Conservation (phyloP, 2,329 filamentous ascomycete genomes). For the Diplocarpon mali region DNA sequence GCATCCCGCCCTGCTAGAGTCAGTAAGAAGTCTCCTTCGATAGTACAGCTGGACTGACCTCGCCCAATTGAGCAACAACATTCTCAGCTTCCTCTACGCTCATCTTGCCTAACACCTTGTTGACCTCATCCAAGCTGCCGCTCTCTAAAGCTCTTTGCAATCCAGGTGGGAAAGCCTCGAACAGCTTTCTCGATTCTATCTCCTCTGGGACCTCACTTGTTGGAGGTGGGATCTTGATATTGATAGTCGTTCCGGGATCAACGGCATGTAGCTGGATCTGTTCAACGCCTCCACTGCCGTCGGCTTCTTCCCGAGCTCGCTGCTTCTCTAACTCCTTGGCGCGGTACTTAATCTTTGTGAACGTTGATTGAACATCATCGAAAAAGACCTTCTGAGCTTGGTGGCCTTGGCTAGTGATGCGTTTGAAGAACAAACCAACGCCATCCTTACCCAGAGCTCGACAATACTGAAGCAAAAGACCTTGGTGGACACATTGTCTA, state of each 20-base stretch:
- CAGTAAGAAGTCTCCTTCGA: neutral
- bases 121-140: conserved; percentile 82
- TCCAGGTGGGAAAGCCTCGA: conserved; percentile 71
- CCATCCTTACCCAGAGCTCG: conserved; percentile 79
- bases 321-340: conserved; percentile 37
- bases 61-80: conserved; percentile 66
- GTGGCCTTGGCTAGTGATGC: conserved; percentile 80
- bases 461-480: conserved; percentile 87
- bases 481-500: conserved; percentile 85
- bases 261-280: conserved; percentile 97
- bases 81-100: conserved; percentile 79
- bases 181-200: conserved; percentile 59
- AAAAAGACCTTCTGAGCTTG: conserved; percentile 84
- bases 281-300: conserved; percentile 59
- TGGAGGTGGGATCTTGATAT: conserved; percentile 67
- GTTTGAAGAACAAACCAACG: conserved; percentile 88
- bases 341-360: conserved; percentile 67
- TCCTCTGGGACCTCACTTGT: conserved; percentile 55
- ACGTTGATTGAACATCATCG: conserved; percentile 87
- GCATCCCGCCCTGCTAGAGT: conserved; percentile 55
- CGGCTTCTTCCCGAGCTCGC: conserved; percentile 42
- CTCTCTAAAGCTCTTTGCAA: conserved; percentile 74
- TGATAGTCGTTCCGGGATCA: conserved; percentile 83
- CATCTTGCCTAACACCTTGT: conserved; percentile 81
- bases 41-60: conserved; percentile 36